Base-by-base conservation (phyloP, 202 grass and related monocot genomes). In the Hordeum pubiflorum region DNA sequence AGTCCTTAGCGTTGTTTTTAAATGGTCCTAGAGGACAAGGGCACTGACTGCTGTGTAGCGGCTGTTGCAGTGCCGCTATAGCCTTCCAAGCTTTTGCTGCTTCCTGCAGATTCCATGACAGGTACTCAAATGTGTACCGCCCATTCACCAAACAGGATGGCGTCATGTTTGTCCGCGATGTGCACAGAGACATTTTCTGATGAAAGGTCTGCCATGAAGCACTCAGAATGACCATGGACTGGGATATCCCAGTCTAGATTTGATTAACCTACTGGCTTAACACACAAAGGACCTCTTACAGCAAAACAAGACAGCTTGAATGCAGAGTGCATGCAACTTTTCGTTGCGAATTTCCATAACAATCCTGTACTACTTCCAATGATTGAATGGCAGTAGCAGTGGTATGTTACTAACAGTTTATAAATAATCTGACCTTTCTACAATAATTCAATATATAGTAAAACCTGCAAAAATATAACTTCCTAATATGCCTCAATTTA, bases 221-320 rank as follows among this genome's bases (percentile, higher is more conserved):
- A 38, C 31, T 91, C 31, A 60, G 81, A 56, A 88, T 85, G 70
- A 84, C 86, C 4, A 93, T 92, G 82, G 85, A 89, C 63, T 95
- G 92, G 92, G 85, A 98, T 62, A 84, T 93, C 21, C 54, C 39
- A 88, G 90, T 85, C 4, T 79, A 72, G 72, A 95, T 98, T 88
- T 89, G 92, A 87, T 44, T 93, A 29, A 93, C 89, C 7, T 98
- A 90, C 76, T 95, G 85, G 88, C 88, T 92, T 41, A 95, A 95
- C 85, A 91, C 91, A 46, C 92, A 98, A 76, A 89, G 80, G 61
- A 98, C 82, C 41, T 88, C 82, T 46, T 85, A 98, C 58, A 88
- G 69, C 36, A 88, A 98, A 80, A 93, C 90, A 40, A 86, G 87
- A 64, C 58, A 74, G 86, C 66, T 98, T 69, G 86, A 95, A 79